Evolutionary conservation across 1,284 basidiomycete species (phyloP).

Genomic region (Apiotrichum gracile): DNA sequence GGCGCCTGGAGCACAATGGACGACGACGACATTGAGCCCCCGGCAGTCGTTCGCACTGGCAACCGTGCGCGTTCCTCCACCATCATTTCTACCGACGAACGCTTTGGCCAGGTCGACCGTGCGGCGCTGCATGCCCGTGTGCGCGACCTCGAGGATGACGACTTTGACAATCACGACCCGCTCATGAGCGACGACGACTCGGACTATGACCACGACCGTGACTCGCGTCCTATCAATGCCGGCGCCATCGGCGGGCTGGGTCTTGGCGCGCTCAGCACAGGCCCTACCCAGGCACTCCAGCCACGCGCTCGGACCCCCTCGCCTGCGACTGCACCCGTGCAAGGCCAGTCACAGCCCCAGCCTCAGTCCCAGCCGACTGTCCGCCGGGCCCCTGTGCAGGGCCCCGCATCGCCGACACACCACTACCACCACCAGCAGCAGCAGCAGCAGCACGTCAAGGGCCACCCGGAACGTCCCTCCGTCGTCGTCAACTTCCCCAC

Average conservation of each 20-base stretch:
- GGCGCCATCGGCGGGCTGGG: background rate
- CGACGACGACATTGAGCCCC: background rate
- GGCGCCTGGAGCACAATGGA: background rate
- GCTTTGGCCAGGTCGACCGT: background rate
- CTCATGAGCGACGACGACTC: background rate
- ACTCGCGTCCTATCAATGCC: background rate
- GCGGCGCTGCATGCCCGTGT: slow-evolving; percentile 8
- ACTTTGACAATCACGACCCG: background rate
- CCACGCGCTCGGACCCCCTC: background rate
- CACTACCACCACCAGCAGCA: background rate
- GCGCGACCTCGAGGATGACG: background rate
- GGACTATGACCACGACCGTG: background rate
- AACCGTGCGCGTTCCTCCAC: background rate
- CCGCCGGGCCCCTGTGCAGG: background rate
- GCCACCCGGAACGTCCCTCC: background rate
- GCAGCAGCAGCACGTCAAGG: background rate
- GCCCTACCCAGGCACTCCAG: background rate
- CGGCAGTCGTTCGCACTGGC: background rate
- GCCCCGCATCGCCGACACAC: background rate
- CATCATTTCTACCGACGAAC: background rate
- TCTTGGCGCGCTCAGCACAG: background rate
- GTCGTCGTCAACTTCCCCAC: slow-evolving; percentile 3
- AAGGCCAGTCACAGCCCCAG: background rate
- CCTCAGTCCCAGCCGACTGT: background rate
- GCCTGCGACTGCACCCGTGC: background rate